Evolutionary conservation across 306 rosid genomes (phyloP), one percentile per base, ranked within the genome.

Genomic region (Albizia julibrissin): DNA sequence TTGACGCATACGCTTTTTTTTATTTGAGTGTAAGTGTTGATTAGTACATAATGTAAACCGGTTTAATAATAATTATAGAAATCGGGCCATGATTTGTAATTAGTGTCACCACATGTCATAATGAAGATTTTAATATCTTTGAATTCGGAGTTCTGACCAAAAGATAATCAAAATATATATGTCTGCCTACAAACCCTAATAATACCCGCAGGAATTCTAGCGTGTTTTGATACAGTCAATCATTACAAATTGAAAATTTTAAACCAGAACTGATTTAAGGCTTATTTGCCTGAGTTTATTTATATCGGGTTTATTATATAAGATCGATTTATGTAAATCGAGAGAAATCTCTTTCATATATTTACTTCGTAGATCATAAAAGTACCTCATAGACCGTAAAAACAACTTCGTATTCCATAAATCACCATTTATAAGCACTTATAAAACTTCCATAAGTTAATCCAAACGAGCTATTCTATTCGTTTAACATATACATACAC

Each of bases 91-190:
- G 27, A 56, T 56, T 79, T 75, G 69, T 69, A 59, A 75, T 75
- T 58, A 65, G 61, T 79, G 84, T 79, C 49, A 62, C 74, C 87
- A 80, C 81, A 59, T 84, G 78, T 58, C 84, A 46, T 58, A 5
- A 18, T 54, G 72, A 79, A 73, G 21, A 74, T 74, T 42, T 39
- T 64, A 29, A 22, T 75, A 6, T 22, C 37, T 37, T 3, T 66
- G 67, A 78, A 33, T 69, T 69, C 73, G 47, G 79, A 69, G 78
- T 69, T 69, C 72, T 44, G 82, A 77, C 82, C 72, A 64, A 10
- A 18, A 22, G 26, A n/a, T 61, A 67, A 1, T 77, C 62, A 34
- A 54, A 10, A 12, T 21, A n/a, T 21, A 1, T 21, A 50, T 58
- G 70, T 26, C 69, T 58, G 21, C 33, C 79, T 37, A 75, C 10